Base-by-base conservation (phyloP, 768 basidiomycete species). In the Lentinula sp. region DNA sequence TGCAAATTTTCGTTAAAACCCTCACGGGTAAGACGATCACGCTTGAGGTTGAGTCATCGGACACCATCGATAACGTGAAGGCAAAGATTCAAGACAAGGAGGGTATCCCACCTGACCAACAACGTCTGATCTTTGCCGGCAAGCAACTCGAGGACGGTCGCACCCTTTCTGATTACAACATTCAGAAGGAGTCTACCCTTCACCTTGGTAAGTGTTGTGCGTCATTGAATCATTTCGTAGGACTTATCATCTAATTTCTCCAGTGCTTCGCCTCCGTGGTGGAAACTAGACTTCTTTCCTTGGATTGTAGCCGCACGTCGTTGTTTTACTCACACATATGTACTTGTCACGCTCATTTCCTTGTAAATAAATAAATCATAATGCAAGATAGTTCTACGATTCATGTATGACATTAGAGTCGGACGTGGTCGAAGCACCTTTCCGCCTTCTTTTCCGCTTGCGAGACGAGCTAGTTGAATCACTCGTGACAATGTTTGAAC, bases 71-170 rank as follows among this genome's bases (percentile, higher is more conserved):
- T 74, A 87, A 88, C 62, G 87, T 89, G 40, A 89, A 88, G 75
- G 78, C 83, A 18, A 88, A 88, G 77, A 89, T 89, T 61, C 87
- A 89, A 73, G 87, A 89, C 74, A 89, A 89, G 79, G 87, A 89
- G 64, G 88, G 88, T 46, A 89, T 90, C 52, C 88, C 87, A 15
- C 88, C 88, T 21, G 88, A 88, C 65, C 88, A 88, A 67, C 88
- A 90, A 67, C 82, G 88, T 40, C 76, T 89, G n/a, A 90, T 90
- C 68, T 89, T 89, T 61, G 88, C 88, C 55, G 88, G 88, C 4
- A 90, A 90, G 76, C 88, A 90, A 69, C 76, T 89, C 45, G 88
- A 90, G 68, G 88, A 90, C 61, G 88, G 88, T 13, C 84, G 88
- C 48, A 90, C 88, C 8, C 80, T 89, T 23, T 87, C 86, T 34